Evolutionary conservation across 257 asterid genomes (phyloP), one percentile per base, ranked within the genome.

Genomic region (Solanum bukasovii): DNA sequence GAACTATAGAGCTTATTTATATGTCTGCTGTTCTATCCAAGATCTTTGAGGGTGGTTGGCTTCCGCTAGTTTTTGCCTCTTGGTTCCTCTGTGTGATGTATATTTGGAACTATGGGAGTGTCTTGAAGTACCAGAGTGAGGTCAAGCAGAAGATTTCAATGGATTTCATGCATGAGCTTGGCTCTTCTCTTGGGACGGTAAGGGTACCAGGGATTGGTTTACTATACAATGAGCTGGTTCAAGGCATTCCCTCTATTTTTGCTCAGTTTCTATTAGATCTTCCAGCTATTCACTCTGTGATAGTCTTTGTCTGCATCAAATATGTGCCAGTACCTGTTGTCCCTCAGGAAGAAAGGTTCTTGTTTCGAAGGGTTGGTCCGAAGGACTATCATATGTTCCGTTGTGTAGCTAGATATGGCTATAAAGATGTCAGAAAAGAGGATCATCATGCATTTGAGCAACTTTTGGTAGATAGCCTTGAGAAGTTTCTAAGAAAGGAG

Each of bases 331-430:
- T 97, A 2, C 98, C 99, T 0, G 93, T 97, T 16, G 99, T 97
- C 38, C 99, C 98, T 77, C 98, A 92, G 87, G 98, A 95, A 73
- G 99, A 97, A 88, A 68, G 99, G 88, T 97, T 97, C 83, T 63
- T 97, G 89, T 96, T 97, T 87, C 85, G 99, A 34, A 88, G 99
- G 91, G 94, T 97, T 9, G 93, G 99, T 84, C 99, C 98, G 0
- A 96, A 93, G 88, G 98, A 96, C 92, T 97, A 95, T 89, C 99
- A 97, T 49, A 95, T 97, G 94, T 97, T 97, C 92, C 96, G 96
- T 3, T 97, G 99, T 90, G 94, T 97, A 44, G 98, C 99, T 1
- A 85, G 99, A 49, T 97, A 97, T 59, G 99, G 99, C 5, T 97
- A 97, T 88, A 96, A 97, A 84, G 99, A 97, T 88, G 91, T 97